phyloP scores from a whole-genome alignment of 805 yeast genomes.

The Candida montana region DNA sequence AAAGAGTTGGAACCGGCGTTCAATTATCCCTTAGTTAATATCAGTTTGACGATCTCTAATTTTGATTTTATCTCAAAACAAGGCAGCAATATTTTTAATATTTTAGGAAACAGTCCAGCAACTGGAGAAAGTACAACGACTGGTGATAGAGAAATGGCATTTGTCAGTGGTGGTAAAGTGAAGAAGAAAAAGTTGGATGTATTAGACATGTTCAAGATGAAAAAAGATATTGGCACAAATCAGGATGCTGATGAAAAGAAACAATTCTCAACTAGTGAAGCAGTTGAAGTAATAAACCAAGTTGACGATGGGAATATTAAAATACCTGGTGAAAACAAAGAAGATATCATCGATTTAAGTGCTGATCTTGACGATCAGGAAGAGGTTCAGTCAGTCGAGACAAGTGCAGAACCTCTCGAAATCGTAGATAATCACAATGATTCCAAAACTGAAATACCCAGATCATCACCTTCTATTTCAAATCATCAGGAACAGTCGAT shows the following conservation, averaged over 20 bases:
- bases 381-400: too few relatives aligned
- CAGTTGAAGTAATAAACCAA: too few relatives aligned
- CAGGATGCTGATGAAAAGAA: neutral
- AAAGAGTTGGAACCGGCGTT: slow-evolving; percentile 33
- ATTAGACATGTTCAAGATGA: neutral
- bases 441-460: too few relatives aligned
- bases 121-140: slow-evolving; percentile 8
- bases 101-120: slow-evolving; percentile 7
- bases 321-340: too few relatives aligned
- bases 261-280: too few relatives aligned
- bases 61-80: slow-evolving; percentile 34
- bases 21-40: slow-evolving; percentile 44
- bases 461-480: too few relatives aligned
- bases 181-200: neutral
- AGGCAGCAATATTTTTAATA: slow-evolving; percentile 2
- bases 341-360: too few relatives aligned
- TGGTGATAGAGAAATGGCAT: slow-evolving; percentile 5
- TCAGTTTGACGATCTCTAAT: slow-evolving; percentile 48
- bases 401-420: too few relatives aligned
- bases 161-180: slow-evolving; percentile 1
- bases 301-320: too few relatives aligned
- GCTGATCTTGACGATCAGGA: too few relatives aligned
- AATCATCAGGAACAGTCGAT: too few relatives aligned
- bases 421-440: too few relatives aligned
- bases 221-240: neutral